Evolutionary conservation across 495 filamentous ascomycete genomes (phyloP).

Genomic region (Haplographium delicatum): DNA sequence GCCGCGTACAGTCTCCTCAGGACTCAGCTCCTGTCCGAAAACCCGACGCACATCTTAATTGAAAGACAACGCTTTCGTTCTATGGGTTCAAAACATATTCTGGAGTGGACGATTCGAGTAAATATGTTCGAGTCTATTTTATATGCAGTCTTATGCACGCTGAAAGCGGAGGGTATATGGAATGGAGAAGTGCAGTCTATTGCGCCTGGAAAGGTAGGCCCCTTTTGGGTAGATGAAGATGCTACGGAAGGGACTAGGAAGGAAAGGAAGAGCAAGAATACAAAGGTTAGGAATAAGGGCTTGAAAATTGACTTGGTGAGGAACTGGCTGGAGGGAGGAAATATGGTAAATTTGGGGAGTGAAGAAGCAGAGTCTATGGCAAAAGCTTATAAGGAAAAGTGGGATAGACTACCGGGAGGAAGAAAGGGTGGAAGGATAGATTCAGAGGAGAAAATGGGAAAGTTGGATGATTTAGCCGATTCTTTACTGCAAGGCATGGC

Average conservation of each 20-base stretch:
- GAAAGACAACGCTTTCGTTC: slow-evolving; percentile 87
- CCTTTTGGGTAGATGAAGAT: slow-evolving; percentile 37
- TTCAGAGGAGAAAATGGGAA: slow-evolving; percentile 37
- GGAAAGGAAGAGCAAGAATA: slow-evolving; percentile 24
- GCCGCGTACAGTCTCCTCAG: slow-evolving; percentile 55
- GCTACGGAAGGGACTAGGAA: slow-evolving; percentile 15
- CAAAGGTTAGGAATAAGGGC: slow-evolving; percentile 28
- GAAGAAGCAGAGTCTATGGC: slow-evolving; percentile 34
- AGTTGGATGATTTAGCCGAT: slow-evolving; percentile 91
- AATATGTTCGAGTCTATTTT: slow-evolving; percentile 89
- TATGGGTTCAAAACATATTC: slow-evolving; percentile 54
- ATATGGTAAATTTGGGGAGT: slow-evolving; percentile 31
- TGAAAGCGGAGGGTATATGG: slow-evolving; percentile 40
- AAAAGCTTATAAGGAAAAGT: slow-evolving; percentile 41
- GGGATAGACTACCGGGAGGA: slow-evolving; percentile 27
- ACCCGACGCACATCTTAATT: slow-evolving; percentile 73
- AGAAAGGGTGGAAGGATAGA: slow-evolving; percentile 22
- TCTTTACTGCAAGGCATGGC: slow-evolving; percentile 80
- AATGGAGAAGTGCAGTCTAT: slow-evolving; percentile 33
- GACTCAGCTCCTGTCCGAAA: slow-evolving; percentile 41
- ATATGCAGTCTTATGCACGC: slow-evolving; percentile 63
- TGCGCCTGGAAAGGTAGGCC: slow-evolving; percentile 34
- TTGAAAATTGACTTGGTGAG: slow-evolving; percentile 60
- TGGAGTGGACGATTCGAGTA: slow-evolving; percentile 87
- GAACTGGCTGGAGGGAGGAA: slow-evolving; percentile 41